Evolutionary conservation across 352 stramenopile species (phyloP), one percentile per base, ranked within the genome.

Genomic region (Plasmopara muralis): DNA sequence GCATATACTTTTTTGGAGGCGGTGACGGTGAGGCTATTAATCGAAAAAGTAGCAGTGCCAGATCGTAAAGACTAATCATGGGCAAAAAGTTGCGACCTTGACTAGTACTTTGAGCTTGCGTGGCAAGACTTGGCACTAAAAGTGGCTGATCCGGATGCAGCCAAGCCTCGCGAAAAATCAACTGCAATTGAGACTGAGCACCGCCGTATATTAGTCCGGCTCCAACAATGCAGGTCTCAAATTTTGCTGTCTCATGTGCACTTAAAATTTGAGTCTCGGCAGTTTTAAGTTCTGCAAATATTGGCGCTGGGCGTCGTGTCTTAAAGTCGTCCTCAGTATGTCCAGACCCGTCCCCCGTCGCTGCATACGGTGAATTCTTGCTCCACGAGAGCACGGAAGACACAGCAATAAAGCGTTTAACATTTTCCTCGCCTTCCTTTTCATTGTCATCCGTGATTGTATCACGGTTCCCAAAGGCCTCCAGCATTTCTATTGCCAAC

Each of bases 11-110:
- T 44, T 87, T 85, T 0, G 64, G 53, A 15, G 77, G 53, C 20
- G 61, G 43, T 12, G 60, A 59, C 13, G 66, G 16, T 13, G 57
- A 68, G 25, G 65, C 60, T 9, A 68, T 75, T 6, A 85, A 63
- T 1, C 66, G 67, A 37, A 80, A 73, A 5, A 71, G 48, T 16
- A 90, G 53, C 8, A 74, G 57, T 6, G 73, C 83, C n/a, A 92
- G 50, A 49, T 95, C 85, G 53, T 82, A 87, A 9, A 95, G 68
- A 50, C 82, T 85, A 53, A 95, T 83, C 68, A 86, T 93, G 15
- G 85, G 85, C 31, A 95, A 39, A 35, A 89, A 18, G 50, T 95
- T 92, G 8, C 66, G 62, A 12, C 77, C 77, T 38, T 60, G 55
- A 49, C 49, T 57, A 2, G 55, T 60, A 29, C 55, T 46, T 4